phyloP scores from a whole-genome alignment of 768 basidiomycete genomes.

The Cantharellus anzutake region DNA sequence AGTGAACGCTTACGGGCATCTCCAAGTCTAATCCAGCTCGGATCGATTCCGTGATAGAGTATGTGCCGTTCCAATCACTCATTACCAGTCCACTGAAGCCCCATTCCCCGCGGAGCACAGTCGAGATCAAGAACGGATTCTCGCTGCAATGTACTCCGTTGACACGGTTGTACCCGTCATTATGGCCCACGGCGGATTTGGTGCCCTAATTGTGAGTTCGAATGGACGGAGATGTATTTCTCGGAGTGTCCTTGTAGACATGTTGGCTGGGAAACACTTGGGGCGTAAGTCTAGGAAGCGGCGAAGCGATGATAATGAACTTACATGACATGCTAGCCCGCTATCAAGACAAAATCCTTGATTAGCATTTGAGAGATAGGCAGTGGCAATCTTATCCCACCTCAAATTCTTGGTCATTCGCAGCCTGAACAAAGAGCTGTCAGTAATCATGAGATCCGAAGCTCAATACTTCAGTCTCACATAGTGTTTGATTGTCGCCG shows the following conservation, averaged over 20 bases:
- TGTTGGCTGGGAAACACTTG: constrained; percentile 14
- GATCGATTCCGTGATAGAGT: constrained; percentile 26
- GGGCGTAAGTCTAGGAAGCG: constrained; percentile 20
- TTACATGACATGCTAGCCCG: neutral
- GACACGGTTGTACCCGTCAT: neutral
- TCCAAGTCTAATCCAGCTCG: constrained; percentile 47
- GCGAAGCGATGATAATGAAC: constrained; percentile 12
- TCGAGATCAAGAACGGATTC: constrained; percentile 27
- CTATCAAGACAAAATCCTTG: neutral
- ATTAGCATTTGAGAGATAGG: neutral
- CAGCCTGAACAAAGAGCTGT: constrained; percentile 10
- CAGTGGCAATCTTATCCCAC: neutral
- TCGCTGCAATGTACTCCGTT: constrained; percentile 35
- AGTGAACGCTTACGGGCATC: constrained; percentile 28
- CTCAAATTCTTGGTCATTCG: constrained; percentile 42
- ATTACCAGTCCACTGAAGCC: constrained; percentile 39
- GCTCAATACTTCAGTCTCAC: constrained; percentile 20
- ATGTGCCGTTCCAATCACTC: constrained; percentile 38
- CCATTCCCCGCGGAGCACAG: constrained; percentile 47
- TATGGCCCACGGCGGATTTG: neutral
- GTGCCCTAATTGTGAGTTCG: neutral
- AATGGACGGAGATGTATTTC: constrained; percentile 59
- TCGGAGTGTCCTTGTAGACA: constrained; percentile 45
- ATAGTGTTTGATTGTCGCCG: constrained; percentile 65
- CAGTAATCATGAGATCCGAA: neutral